Evolutionary conservation across 2,329 filamentous ascomycete genomes (phyloP).

Genomic region (Stemphylium vesicarium): DNA sequence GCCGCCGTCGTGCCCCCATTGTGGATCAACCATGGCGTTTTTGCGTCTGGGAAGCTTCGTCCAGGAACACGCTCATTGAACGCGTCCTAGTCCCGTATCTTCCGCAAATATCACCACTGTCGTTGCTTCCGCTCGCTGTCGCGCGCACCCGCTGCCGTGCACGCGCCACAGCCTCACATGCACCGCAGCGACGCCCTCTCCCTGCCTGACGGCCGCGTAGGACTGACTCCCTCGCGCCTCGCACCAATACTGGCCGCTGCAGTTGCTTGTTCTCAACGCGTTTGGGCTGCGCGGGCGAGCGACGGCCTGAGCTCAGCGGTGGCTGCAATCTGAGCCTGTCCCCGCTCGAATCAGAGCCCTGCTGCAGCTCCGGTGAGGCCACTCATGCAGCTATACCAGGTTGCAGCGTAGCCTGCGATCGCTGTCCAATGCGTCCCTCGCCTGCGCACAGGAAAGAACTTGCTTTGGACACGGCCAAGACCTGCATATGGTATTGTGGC

Average conservation of each 20-base stretch:
- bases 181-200: conserved; percentile 10
- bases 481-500: conserved; percentile 35
- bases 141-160: conserved; percentile 14
- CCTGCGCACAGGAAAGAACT: conserved; percentile 34
- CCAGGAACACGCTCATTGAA: conserved; percentile 45
- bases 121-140: conserved; percentile 17
- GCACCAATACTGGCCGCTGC: conserved; percentile 23
- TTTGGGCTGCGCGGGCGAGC: conserved; percentile 4
- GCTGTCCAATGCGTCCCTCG: conserved; percentile 42
- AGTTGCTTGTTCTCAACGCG: conserved; percentile 16
- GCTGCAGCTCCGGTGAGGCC: conserved; percentile 41
- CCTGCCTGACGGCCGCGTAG: conserved; percentile 13
- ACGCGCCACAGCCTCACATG: conserved; percentile 7
- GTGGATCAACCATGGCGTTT: conserved; percentile 38
- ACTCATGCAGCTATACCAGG: conserved; percentile 47
- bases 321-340: conserved; percentile 25
- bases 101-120: conserved; percentile 18
- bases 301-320: conserved; percentile 22
- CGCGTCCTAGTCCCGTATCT: conserved; percentile 35
- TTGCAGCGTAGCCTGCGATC: conserved; percentile 36
- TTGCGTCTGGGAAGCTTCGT: conserved; percentile 35
- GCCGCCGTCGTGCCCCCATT: conserved; percentile 21
- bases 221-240: conserved; percentile 15
- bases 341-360: conserved; percentile 40
- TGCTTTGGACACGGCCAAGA: conserved; percentile 39